Evolutionary conservation across 108 stramenopile species (phyloP).

Genomic region (Fistulifera solaris): DNA sequence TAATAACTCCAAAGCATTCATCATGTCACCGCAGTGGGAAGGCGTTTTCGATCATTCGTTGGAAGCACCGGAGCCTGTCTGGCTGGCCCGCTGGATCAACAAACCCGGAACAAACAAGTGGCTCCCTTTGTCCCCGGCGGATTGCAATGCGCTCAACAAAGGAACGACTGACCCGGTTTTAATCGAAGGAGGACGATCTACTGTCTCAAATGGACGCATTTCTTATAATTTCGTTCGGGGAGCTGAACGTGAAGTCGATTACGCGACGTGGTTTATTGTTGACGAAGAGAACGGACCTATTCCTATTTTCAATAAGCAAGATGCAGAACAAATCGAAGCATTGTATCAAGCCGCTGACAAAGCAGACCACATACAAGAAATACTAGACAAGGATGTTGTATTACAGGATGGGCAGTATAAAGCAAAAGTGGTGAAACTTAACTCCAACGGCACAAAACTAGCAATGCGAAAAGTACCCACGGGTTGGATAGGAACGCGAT

Average conservation of each 20-base stretch:
- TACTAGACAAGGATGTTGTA: constrained; percentile 48
- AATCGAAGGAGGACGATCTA: constrained; percentile 58
- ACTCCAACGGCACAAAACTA: constrained; percentile 4
- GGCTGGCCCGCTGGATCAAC: no score
- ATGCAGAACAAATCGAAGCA: constrained; percentile 41
- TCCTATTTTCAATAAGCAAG: constrained; percentile 36
- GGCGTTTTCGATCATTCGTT: no score
- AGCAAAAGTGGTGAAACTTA: constrained; percentile 24
- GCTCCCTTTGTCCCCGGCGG: constrained; percentile 67
- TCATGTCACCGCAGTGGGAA: no score
- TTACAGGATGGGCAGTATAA: constrained; percentile 18
- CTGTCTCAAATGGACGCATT: constrained; percentile 39
- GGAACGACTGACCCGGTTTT: constrained; percentile 20
- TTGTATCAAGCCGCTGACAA: constrained; percentile 52
- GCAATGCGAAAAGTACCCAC: constrained; percentile 22
- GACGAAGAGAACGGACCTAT: constrained; percentile 35
- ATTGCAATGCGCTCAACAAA: constrained; percentile 63
- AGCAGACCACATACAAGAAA: constrained; percentile 39
- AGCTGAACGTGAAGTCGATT: constrained; percentile 29
- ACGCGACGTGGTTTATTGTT: constrained; percentile 64
- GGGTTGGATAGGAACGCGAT: constrained; percentile 40
- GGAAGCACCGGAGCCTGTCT: no score
- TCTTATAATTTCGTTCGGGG: constrained; percentile 47
- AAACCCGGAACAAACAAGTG: constrained; percentile 15
- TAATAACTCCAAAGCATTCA: no score